Conservation (phyloP, 1,284 basidiomycete genomes). For the Grifola frondosa region DNA sequence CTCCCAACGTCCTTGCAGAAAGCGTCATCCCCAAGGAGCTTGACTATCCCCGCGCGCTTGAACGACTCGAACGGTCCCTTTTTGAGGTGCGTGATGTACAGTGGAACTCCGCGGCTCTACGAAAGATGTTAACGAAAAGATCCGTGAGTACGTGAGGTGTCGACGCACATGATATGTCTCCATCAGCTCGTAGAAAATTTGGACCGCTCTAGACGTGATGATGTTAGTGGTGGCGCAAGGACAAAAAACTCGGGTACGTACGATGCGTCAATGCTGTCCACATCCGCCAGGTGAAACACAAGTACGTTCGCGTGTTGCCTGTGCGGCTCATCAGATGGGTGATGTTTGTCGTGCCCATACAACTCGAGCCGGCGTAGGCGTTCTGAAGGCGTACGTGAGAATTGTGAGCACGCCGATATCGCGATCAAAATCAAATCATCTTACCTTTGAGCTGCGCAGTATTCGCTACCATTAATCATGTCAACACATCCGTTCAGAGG, state of each 20-base stretch:
- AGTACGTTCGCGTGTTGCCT: conserved; percentile 74
- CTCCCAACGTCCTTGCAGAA: conserved; percentile 73
- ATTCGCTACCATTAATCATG: conserved; percentile 56
- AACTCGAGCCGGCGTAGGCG: conserved; percentile 80
- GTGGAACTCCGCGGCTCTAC: conserved; percentile 66
- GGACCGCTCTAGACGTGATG: conserved; percentile 61
- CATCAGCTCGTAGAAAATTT: conserved; percentile 82
- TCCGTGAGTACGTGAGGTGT: background rate
- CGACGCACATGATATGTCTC: conserved; percentile 67
- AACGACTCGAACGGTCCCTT: conserved; percentile 58
- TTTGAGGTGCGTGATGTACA: conserved; percentile 81
- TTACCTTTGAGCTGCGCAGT: conserved; percentile 83
- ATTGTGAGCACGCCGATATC: too few species aligned
- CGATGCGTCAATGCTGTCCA: conserved; percentile 85
- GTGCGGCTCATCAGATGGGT: conserved; percentile 84
- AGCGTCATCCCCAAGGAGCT: conserved; percentile 64
- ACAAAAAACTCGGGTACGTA: conserved; percentile 39
- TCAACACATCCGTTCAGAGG: conserved; percentile 4
- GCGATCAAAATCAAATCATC: background rate
- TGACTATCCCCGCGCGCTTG: conserved; percentile 62
- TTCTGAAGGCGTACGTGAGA: conserved; percentile 59
- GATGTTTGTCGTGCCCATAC: conserved; percentile 73
- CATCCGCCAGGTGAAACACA: conserved; percentile 88
- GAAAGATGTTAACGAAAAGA: conserved; percentile 5
- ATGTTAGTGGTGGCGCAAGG: conserved; percentile 7